Base-by-base conservation (phyloP, 805 yeast genomes). In the Danielia oregonensis region DNA sequence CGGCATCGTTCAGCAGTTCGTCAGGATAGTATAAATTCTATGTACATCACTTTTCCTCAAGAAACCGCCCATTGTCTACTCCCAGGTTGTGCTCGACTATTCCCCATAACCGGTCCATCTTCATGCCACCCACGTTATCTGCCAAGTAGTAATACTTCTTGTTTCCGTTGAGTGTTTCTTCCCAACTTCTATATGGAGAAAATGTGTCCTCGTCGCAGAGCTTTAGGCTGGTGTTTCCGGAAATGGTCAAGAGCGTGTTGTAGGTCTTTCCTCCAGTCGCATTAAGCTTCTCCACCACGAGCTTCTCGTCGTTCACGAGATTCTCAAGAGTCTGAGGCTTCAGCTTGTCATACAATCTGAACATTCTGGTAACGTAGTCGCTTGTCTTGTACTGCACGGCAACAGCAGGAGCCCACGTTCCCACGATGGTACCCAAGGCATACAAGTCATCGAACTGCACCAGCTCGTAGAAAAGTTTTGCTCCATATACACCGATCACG, bases 41-140 rank as follows among this genome's bases (percentile, higher is more conserved):
- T n/a, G n/a, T n/a, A n/a, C n/a, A n/a, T n/a, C n/a, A n/a, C n/a
- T n/a, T n/a, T n/a, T 19, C 22, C 22, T 19, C 22, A 19, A 60
- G 51, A 33, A 49, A 67, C 40, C 94, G 64, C 5, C 93, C 93
- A 43, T 81, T 81, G 46, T 82, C 72, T 8, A 83, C 63, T 0
- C 81, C 86, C 30, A 78, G 65, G 40, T 81, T 78, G 31, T 63
- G 62, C 52, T 86, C 95, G 1, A 82, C 76, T n/a, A 84, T 74
- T 0, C 89, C 87, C 91, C 95, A 82, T 4, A 86, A 59, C 35
- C 95, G 63, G 49, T 86, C 93, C 95, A 86, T 86, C 44, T 77
- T 76, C 53, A 83, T 61, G 2, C 94, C 94, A 2, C 95, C 93
- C 28, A 82, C 65, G 44, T 85, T 82, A 49, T 86, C 94, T 11